Evolutionary conservation across 768 basidiomycete species (phyloP).

Genomic region (Boletus speciosus): DNA sequence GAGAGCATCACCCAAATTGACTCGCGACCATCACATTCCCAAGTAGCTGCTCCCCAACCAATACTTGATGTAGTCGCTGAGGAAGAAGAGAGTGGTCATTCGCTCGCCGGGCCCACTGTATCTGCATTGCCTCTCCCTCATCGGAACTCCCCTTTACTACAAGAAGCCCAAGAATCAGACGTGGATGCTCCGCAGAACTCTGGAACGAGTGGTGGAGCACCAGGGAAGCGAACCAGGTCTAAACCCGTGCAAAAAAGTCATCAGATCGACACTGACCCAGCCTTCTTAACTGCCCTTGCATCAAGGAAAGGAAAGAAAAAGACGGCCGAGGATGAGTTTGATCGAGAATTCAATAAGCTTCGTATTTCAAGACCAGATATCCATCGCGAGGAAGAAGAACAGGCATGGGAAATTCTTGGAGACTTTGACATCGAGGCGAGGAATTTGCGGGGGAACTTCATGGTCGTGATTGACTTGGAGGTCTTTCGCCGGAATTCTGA

Average conservation of each 20-base stretch:
- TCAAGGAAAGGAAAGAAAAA: constrained; percentile 67
- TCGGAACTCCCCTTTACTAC: not conserved
- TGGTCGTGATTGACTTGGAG: constrained; percentile 71
- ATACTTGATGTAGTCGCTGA: constrained; percentile 42
- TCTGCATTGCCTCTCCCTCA: not conserved
- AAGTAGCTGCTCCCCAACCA: constrained; percentile 3
- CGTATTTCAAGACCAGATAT: constrained; percentile 66
- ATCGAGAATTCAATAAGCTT: constrained; percentile 76
- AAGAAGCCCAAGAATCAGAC: not conserved
- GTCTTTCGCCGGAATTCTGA: constrained; percentile 37
- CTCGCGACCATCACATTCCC: constrained; percentile 9
- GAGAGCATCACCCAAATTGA: constrained; percentile 31
- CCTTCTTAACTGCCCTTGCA: constrained; percentile 70
- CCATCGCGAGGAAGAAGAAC: constrained; percentile 43
- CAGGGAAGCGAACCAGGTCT: constrained; percentile 10
- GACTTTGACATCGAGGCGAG: constrained; percentile 59
- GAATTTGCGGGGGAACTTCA: constrained; percentile 70
- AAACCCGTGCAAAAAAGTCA: constrained; percentile 1
- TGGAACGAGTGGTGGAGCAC: not conserved
- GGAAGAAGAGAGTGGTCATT: constrained; percentile 43
- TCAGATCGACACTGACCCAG: constrained; percentile 54
- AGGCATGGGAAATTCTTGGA: constrained; percentile 58
- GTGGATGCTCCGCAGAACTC: constrained; percentile 27
- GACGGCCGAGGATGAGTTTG: constrained; percentile 59
- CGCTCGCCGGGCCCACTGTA: not conserved